Conservation (phyloP, 495 filamentous ascomycete genomes). For the Aspergillus indologenus region DNA sequence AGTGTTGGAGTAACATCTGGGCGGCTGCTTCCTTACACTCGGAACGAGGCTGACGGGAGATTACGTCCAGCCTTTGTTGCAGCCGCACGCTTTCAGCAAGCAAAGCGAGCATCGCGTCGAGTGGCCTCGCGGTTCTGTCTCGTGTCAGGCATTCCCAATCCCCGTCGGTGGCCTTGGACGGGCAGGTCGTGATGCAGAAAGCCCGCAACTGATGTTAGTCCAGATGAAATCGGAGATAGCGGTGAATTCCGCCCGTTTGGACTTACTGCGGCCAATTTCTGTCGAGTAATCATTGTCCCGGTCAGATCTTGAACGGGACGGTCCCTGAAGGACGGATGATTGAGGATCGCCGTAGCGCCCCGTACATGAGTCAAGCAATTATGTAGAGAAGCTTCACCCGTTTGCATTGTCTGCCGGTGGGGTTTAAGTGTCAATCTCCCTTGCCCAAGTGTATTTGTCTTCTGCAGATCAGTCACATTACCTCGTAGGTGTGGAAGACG, state of each 20-base stretch:
- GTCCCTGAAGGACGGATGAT: neutral
- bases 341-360: neutral
- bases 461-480: neutral
- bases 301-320: neutral
- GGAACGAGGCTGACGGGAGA: neutral
- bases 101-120: neutral
- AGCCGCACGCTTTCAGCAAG: neutral
- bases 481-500: neutral
- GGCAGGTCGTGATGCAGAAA: neutral
- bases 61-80: neutral
- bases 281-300: neutral
- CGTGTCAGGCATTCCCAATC: neutral
- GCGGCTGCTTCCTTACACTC: neutral
- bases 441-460: too few species aligned
- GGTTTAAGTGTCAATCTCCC: neutral
- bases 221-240: neutral
- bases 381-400: neutral
- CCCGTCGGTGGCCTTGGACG: neutral
- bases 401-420: neutral
- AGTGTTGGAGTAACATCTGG: neutral
- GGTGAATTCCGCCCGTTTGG: neutral
- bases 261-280: conserved; percentile 1
- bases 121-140: neutral
- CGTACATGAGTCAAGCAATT: neutral
- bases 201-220: too few species aligned